phyloP scores from a whole-genome alignment of 2,329 filamentous ascomycete species.

The Curvularia verruculosa region DNA sequence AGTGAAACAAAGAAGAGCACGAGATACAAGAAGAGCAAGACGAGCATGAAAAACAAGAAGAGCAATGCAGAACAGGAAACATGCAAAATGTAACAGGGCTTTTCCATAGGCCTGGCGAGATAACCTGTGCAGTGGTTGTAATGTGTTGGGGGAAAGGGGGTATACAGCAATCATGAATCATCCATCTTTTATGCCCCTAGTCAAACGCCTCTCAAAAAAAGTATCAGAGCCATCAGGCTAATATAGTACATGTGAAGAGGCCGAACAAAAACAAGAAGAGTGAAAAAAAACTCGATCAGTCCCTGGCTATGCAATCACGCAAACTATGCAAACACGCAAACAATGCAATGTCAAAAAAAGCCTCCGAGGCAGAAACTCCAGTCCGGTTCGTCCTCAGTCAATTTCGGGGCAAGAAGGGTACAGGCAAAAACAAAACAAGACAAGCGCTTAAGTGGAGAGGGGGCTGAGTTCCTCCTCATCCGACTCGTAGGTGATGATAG shows the following conservation, averaged over 20 bases:
- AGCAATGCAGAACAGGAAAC: background rate
- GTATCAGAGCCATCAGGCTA: background rate
- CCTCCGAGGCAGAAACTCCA: background rate
- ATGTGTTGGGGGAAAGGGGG: slow-evolving; percentile 1
- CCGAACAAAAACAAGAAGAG: background rate
- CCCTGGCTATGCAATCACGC: slow-evolving; percentile 5
- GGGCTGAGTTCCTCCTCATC: slow-evolving; percentile 33
- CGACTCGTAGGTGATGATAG: slow-evolving; percentile 30
- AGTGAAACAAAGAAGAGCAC: background rate
- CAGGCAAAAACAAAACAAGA: slow-evolving; percentile 4
- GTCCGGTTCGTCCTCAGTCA: background rate
- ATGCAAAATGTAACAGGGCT: background rate
- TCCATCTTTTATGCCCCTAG: slow-evolving; percentile 6
- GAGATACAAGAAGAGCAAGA: background rate
- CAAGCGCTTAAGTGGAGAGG: slow-evolving; percentile 5
- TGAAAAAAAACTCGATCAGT: background rate
- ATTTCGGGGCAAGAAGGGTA: background rate
- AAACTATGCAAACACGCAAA: slow-evolving; percentile 5
- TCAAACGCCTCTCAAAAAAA: slow-evolving; percentile 1
- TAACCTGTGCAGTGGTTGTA: background rate
- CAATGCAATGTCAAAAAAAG: slow-evolving; percentile 1
- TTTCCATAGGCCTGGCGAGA: background rate
- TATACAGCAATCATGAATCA: slow-evolving; percentile 9
- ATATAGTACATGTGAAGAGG: slow-evolving; percentile 1
- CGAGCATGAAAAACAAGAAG: background rate